Base-by-base conservation (phyloP, 2,329 filamentous ascomycete species). In the Ophidiomyces ophidiicola region DNA sequence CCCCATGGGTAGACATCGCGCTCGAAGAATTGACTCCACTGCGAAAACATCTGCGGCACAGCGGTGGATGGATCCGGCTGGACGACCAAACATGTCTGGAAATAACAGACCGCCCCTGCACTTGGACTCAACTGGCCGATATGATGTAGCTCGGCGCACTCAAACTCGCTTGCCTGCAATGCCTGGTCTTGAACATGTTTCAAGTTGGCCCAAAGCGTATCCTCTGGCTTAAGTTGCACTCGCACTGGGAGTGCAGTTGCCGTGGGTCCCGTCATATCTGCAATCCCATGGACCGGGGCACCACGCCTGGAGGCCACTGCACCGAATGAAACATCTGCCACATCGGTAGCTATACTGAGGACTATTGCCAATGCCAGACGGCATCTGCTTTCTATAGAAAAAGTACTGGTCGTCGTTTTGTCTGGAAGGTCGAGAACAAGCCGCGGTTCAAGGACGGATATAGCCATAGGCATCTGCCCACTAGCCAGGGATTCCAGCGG, bases 131-230 rank as follows among this genome's bases (percentile, higher is more conserved):
- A 53, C 11, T 62, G 60, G 15, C 72, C 68, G 64, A 77, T 74
- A 7, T 66, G 62, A 0, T 54, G 47, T 21, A 62, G 58, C 3
- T 60, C 58, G 6, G 76, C 65, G 2, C 67, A 68, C 31, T 69
- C 69, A 18, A 69, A 73, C 47, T 73, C 74, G 66, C 76, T 73
- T 36, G 70, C 65, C 5, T 62, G 56, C 0, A 71, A 59, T 0
- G 66, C 68, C 39, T 68, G 64, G 17, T 68, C 57, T 29, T 77
- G 73, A 3, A 78, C 62, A 2, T 59, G 53, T 32, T 69, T 62
- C 3, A 78, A 57, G 12, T 14, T 30, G 1, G 21, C 39, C 18
- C 6, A 12, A 26, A 42, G 23, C 19, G 35, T 32, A 15, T 10
- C 7, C 2, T 7, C 21, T 11, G 12, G 45, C 36, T 57, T 39